These are phyloP conservation scores for Neurospora sp. DNA, from an alignment of 495 filamentous ascomycete genomes.

Conservation along the genomic window DNA sequence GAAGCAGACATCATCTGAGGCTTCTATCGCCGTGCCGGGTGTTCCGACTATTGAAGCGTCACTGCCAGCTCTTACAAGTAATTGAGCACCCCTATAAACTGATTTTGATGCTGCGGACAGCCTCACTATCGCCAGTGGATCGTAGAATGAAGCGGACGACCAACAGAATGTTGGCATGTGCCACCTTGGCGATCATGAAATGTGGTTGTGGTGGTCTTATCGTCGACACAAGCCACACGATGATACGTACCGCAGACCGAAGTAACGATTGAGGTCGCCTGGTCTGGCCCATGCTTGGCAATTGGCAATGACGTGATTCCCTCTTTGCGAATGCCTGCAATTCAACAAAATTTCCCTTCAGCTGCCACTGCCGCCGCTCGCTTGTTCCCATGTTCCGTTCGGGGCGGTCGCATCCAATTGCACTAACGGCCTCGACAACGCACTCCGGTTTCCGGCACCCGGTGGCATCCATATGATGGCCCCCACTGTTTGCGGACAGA, in stretches of 20 bases:
- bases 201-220: background rate
- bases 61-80: background rate
- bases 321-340: background rate
- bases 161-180: background rate
- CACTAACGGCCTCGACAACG: background rate
- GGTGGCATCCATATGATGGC: background rate
- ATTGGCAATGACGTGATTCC: background rate
- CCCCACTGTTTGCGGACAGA: background rate
- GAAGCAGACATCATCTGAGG: background rate
- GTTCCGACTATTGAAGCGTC: background rate
- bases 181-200: background rate
- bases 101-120: background rate
- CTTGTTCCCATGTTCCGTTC: background rate
- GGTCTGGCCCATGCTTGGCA: background rate
- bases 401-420: background rate
- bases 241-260: background rate
- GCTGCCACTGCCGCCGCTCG: background rate
- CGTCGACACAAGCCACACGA: background rate
- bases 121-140: background rate
- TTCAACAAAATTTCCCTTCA: background rate
- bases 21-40: background rate
- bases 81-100: background rate
- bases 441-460: background rate
- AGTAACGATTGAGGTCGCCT: background rate
- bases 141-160: background rate